Evolutionary conservation across 2,329 filamentous ascomycete species (phyloP).

Genomic region (Scytalidium lignicola): DNA sequence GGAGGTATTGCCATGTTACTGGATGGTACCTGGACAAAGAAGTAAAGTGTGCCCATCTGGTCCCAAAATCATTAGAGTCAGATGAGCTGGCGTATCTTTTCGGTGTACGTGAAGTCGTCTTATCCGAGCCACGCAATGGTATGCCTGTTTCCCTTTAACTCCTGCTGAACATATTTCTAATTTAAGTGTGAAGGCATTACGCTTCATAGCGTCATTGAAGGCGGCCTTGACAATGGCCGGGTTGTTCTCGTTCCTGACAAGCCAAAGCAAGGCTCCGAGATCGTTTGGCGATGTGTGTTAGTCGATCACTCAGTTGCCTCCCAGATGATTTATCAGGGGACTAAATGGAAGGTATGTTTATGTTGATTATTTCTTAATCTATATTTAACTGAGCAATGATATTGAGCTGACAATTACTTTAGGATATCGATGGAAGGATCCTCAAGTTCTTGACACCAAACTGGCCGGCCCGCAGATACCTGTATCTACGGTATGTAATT

Average conservation of each 20-base stretch:
- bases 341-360: slow-evolving; percentile 6
- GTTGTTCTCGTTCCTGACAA: slow-evolving; percentile 7
- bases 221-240: slow-evolving; percentile 2
- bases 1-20: slow-evolving; percentile 7
- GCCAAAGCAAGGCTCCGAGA: slow-evolving; percentile 2
- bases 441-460: slow-evolving; percentile 8
- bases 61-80: slow-evolving; percentile 8
- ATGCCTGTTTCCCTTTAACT: slow-evolving; percentile 1
- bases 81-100: slow-evolving; percentile 10
- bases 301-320: slow-evolving; percentile 3
- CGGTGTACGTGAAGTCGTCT: slow-evolving; percentile 7
- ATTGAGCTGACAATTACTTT: slow-evolving; percentile 4
- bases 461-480: slow-evolving; percentile 7
- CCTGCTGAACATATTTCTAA: slow-evolving; percentile 6
- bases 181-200: slow-evolving; percentile 6
- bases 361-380: neutral
- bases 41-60: slow-evolving; percentile 6
- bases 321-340: neutral
- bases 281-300: slow-evolving; percentile 8
- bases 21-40: neutral
- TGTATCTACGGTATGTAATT: slow-evolving; percentile 7
- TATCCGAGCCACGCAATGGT: slow-evolving; percentile 8
- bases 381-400: neutral
- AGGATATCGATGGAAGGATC: slow-evolving; percentile 7
- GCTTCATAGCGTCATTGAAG: slow-evolving; percentile 1